Base-by-base conservation (phyloP, 441 rosid species). In the Euphorbia celastroides region DNA sequence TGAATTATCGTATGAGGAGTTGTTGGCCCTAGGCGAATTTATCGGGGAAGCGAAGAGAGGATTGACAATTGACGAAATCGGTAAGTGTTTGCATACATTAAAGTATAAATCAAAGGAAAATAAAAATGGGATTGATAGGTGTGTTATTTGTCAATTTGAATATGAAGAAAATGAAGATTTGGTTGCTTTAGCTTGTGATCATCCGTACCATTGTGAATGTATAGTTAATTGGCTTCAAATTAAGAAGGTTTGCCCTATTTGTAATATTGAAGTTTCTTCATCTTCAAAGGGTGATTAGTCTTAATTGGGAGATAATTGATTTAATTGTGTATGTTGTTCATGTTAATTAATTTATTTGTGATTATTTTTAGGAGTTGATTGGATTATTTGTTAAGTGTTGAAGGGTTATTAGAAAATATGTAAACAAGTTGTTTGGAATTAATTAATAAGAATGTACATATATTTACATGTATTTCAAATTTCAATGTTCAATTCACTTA, bases 111-210 rank as follows among this genome's bases (percentile, higher is more conserved):
- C 64, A 11, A 28, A 59, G 12, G 75, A 80, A 31, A 57, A 38
- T 20, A 78, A 68, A 42, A 72, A 66, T 34, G 82, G 78, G 32
- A 75, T 71, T 5, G 96, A 89, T 59, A 77, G 83, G 3, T 92
- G 98, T 70, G 96, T 86, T 12, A 74, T 92, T 32, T 92, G 93
- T 68, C 96, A 92, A 74, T 72, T 82, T 26, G 96, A 92, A 66
- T 92, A 78, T 62, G 86, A 78, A 73, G 88, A 76, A 74, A 83
- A 78, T 23, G 95, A 92, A 68, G 38, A 57, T 5, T 9, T 92
- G 46, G 91, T 77, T 17, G 71, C 77, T 51, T 88, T 88, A 12
- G 60, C 78, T 23, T 92, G 96, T 54, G 64, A 83, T 2, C 96
- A 89, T 59, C 80, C 84, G 5, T 89, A 84, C 57, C 98, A 92